Percentiles rank a stretch among this genome's conserved stretches.
phyloP scores from a whole-genome alignment of 2,329 filamentous ascomycete genomes.

The Chrysosporium keratinophilum region DNA sequence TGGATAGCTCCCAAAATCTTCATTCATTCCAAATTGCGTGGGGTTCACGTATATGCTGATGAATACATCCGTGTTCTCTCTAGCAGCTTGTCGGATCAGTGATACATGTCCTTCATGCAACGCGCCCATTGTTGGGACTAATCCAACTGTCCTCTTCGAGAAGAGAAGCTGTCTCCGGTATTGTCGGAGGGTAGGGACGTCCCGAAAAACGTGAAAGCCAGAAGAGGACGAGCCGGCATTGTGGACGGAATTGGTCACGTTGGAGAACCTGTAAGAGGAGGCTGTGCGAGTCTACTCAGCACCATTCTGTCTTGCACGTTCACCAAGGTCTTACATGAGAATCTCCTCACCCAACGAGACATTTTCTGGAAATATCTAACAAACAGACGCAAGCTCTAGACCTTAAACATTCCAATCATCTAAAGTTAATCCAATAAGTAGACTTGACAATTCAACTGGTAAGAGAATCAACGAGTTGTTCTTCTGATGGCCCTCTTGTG shows the following conservation, averaged over 20 bases:
- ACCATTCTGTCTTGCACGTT: constrained; percentile 14
- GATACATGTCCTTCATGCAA: constrained; percentile 86
- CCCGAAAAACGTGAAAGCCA: constrained; percentile 53
- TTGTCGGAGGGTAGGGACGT: constrained; percentile 59
- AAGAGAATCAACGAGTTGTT: too few relatives aligned
- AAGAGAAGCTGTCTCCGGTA: constrained; percentile 58
- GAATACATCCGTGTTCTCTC: constrained; percentile 75
- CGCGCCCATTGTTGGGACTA: constrained; percentile 96
- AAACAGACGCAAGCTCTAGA: not conserved
- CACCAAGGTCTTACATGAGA: constrained; percentile 17
- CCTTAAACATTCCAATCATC: not conserved
- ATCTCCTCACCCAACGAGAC: constrained; percentile 23
- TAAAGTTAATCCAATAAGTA: not conserved
- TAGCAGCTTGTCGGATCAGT: constrained; percentile 71
- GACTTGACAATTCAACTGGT: too few relatives aligned
- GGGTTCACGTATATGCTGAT: constrained; percentile 95
- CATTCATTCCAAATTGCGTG: constrained; percentile 81
- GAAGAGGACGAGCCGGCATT: constrained; percentile 22
- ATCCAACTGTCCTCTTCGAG: constrained; percentile 62
- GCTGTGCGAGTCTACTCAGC: constrained; percentile 12
- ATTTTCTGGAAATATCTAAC: constrained; percentile 15
- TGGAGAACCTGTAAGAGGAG: constrained; percentile 10
- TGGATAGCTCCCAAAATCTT: constrained; percentile 83
- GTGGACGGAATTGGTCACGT: constrained; percentile 7
- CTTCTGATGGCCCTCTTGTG: too few relatives aligned